phyloP scores from a whole-genome alignment of 1,139 yeast genomes.

The Candida gigantensis region DNA sequence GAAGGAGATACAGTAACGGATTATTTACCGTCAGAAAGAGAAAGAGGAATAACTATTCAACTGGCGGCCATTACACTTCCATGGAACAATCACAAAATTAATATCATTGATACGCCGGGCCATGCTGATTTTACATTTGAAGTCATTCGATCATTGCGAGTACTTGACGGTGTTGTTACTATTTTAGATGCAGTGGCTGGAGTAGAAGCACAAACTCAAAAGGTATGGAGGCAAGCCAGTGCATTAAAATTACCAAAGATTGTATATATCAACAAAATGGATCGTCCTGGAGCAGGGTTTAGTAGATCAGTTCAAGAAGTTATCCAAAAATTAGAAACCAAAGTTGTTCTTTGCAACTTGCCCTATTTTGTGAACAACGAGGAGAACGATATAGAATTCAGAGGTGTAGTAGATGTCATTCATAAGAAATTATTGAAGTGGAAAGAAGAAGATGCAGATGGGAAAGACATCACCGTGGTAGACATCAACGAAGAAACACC shows the following conservation, averaged over 20 bases:
- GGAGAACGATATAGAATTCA: conserved; percentile 49
- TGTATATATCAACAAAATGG: conserved; percentile 92
- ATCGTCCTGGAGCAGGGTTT: conserved; percentile 92
- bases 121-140: conserved; percentile 98
- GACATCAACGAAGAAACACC: conserved; percentile 38
- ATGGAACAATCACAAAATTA: conserved; percentile 78
- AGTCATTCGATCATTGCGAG: conserved; percentile 84
- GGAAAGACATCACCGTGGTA: conserved; percentile 54
- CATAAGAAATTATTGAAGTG: conserved; percentile 67
- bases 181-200: conserved; percentile 96
- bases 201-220: conserved; percentile 96
- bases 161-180: conserved; percentile 90
- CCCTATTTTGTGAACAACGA: conserved; percentile 61
- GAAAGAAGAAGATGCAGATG: conserved; percentile 53
- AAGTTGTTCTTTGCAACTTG: conserved; percentile 72
- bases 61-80: conserved; percentile 93
- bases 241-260: conserved; percentile 69
- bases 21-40: conserved; percentile 84
- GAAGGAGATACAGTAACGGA: conserved; percentile 97
- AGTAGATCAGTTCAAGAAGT: conserved; percentile 87
- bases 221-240: conserved; percentile 89
- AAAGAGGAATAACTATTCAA: conserved; percentile 93
- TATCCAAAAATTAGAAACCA: conserved; percentile 72
- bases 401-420: conserved; percentile 83
- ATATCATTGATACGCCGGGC: conserved; percentile 95